Base-by-base conservation (phyloP, 441 rosid species). In the Adansonia grandidieri region DNA sequence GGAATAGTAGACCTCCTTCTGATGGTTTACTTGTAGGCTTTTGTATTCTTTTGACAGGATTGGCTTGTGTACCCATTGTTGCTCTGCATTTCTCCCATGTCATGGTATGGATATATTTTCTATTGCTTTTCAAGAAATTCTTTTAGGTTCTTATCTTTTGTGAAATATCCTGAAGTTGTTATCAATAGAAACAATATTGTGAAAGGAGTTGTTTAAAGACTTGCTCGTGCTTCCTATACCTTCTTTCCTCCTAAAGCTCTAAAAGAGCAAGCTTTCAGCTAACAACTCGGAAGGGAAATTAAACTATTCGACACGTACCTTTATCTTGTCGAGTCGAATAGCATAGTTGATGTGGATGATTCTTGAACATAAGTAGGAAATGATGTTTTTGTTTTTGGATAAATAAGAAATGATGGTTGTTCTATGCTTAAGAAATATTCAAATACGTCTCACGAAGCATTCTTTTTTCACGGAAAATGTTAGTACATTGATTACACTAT, bases 1-100 rank as follows among this genome's bases (percentile, higher is more conserved):
- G 98, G 99, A 83, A 90, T 77, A 97, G 98, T 71, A 92, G 96
- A 88, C 73, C 94, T 70, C 98, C 99, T 10, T 90, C 97, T 69
- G 99, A 94, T 88, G 95, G 96, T 86, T 87, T 96, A 80, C 95
- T 96, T 82, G 83, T 93, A 89, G 99, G 99, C 82, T 88, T 87
- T 89, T 94, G 95, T 83, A 90, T 92, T 80, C 84, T 88, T 77
- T 84, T 91, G 87, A 90, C 87, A 24, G 99, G 98, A 78, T 82
- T 96, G 85, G 98, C 97, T 53, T 94, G 99, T 82, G 78, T 96
- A 19, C 96, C 99, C 77, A 93, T 96, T 63, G 96, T 94, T 83
- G 92, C 91, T 77, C 88, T 93, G 83, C 98, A 96, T 87, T 96
- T 96, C 88, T 86, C 97, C 3, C 95, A 96, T 82, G 95, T 82